Evolutionary conservation across 1,139 yeast genomes (phyloP), one percentile per base, ranked within the genome.

Genomic region (Taiozyma sp.): DNA sequence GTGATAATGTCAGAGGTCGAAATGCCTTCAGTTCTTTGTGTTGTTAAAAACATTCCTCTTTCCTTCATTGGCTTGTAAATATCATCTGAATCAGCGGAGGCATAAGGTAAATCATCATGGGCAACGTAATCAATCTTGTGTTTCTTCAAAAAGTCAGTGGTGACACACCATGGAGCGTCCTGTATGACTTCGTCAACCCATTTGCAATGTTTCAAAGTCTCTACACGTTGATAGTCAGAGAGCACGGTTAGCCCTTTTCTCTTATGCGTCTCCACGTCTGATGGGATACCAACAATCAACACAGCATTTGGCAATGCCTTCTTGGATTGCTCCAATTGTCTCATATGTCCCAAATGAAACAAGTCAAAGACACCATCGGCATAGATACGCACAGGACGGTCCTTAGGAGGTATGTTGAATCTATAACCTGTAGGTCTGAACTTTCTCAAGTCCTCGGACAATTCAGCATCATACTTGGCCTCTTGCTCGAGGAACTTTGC

Each of bases 161-260:
- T 87, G 32, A 93, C 93, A 62, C 87, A 81, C 99, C 99, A 93
- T 12, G 99, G 99, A 1, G 97, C 97, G 67, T 88, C 76, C 29
- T 93, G 91, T 49, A 93, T 78, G 24, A 93, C 98, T 67, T 93
- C 98, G 67, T 93, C 98, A 27, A 93, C 99, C 99, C 99, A 93
- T 63, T 76, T 82, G 69, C 99, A 93, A 70, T 93, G 99, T 55
- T 78, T 76, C 56, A 93, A 74, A 7, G 97, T 87, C 58, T 93
- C 99, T 61, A 86, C 83, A 56, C 99, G 80, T 68, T 93, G 98
- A 57, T 80, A 73, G 66, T 91, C 99, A 4, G 88, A 79, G 53
- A 93, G 74, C 8, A 93, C 99, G 0, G 99, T 93, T 58, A 93
- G 73, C 1, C 99, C 99, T 68, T 93, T 93, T 56, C 93, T 78